Evolutionary conservation across 768 basidiomycete genomes (phyloP).

Genomic region (Candolleomyces aberdarensis): DNA sequence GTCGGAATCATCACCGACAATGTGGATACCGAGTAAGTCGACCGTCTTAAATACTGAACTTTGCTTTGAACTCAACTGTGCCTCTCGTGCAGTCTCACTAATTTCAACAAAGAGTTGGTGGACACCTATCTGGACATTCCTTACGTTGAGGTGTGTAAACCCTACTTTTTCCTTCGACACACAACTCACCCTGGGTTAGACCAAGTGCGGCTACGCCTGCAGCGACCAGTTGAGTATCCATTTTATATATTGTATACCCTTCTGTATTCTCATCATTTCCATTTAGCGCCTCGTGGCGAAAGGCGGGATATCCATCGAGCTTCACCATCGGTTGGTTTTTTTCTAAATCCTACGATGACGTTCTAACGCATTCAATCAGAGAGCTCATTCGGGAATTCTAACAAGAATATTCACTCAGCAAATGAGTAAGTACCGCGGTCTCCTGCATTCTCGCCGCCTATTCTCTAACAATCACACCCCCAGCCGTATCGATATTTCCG

Average conservation of each 20-base stretch:
- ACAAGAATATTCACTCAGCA: conserved; percentile 77
- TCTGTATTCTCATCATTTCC: conserved; percentile 22
- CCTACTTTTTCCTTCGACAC: conserved; percentile 1
- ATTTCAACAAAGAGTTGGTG: conserved; percentile 76
- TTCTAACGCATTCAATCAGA: conserved; percentile 35
- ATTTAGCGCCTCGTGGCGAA: conserved; percentile 71
- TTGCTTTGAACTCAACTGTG: conserved; percentile 1
- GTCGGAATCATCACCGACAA: conserved; percentile 86
- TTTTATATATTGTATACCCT: conserved; percentile 20
- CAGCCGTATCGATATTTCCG: conserved; percentile 80
- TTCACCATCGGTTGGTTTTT: conserved; percentile 72
- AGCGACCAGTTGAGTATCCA: conserved; percentile 71
- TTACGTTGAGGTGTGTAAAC: conserved; percentile 50
- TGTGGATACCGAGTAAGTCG: conserved; percentile 56
- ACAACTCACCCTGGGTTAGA: conserved; percentile 37
- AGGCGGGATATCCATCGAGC: conserved; percentile 80
- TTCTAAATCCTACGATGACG: conserved; percentile 13
- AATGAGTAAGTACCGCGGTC: conserved; percentile 62
- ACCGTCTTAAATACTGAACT: not conserved
- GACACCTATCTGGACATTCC: conserved; percentile 82
- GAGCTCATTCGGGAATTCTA: conserved; percentile 72
- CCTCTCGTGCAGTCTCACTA: conserved; percentile 56
- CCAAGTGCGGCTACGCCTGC: conserved; percentile 92
- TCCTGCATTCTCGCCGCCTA: conserved; percentile 3
- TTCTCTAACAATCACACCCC: conserved; percentile 12